A percentile compares a stretch with the other conserved stretches of the same genome.
Conservation (phyloP, 768 basidiomycete species). For the Boletales sp. region DNA sequence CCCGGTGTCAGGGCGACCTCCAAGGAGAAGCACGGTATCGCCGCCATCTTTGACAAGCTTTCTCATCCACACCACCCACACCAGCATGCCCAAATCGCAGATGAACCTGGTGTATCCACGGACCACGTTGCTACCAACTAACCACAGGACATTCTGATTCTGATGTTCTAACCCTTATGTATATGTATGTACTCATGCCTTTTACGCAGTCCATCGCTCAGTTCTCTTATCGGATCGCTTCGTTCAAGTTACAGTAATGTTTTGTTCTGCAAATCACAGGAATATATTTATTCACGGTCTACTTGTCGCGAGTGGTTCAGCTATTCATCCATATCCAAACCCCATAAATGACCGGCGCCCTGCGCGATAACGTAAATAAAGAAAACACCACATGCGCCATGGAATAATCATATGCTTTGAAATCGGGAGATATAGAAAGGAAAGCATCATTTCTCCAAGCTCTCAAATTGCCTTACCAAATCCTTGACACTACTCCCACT, state of each 20-base stretch:
- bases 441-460: constrained; percentile 13
- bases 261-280: background rate
- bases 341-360: constrained; percentile 6
- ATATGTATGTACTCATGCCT: background rate
- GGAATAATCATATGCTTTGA: background rate
- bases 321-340: background rate
- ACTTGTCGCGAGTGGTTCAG: background rate
- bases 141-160: no score
- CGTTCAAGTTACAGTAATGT: background rate
- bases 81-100: background rate
- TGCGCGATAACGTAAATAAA: constrained; percentile 13
- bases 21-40: constrained; percentile 30
- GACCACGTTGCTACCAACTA: background rate
- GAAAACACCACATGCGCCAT: constrained; percentile 5
- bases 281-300: background rate
- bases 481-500: constrained; percentile 74
- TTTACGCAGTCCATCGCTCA: no score
- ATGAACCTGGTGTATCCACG: background rate
- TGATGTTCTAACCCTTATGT: background rate
- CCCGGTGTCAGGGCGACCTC: constrained; percentile 20
- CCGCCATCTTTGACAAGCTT: constrained; percentile 29
- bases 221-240: background rate
- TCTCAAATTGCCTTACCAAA: constrained; percentile 61
- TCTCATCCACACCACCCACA: constrained; percentile 20
- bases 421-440: background rate